phyloP scores from a whole-genome alignment of 106 monocot genomes.

The Cymbidium sinense region DNA sequence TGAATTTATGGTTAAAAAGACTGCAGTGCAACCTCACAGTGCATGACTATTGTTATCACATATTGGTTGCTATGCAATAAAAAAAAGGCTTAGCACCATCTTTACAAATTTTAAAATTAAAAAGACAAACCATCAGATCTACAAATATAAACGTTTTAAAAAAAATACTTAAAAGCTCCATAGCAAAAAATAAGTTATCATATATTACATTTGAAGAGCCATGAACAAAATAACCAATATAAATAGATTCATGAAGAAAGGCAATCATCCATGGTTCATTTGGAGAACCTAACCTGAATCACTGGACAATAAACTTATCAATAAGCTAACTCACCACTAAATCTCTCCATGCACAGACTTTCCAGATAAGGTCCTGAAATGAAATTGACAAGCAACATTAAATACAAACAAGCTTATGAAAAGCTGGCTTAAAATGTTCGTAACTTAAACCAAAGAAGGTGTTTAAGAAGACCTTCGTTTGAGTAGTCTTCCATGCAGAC shows the following conservation, averaged over 20 bases:
- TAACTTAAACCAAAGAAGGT: not conserved
- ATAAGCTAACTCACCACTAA: slow-evolving; percentile 66
- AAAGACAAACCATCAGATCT: no score
- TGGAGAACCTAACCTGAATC: not conserved
- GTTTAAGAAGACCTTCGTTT: slow-evolving; percentile 38
- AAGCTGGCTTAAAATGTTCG: not conserved
- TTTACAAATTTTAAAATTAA: no score
- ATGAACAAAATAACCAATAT: not conserved
- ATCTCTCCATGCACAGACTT: slow-evolving; percentile 88
- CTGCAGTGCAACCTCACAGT: no score
- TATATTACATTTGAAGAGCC: not conserved
- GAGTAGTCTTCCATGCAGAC: slow-evolving; percentile 19
- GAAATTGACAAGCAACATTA: slow-evolving; percentile 9
- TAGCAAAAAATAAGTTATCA: no score
- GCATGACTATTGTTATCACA: no score
- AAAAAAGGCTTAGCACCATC: no score
- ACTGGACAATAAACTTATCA: not conserved
- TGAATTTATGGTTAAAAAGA: no score
- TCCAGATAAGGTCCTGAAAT: slow-evolving; percentile 76
- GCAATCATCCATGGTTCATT: not conserved
- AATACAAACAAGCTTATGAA: not conserved
- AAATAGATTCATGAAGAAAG: not conserved
- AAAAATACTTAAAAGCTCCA: not conserved
- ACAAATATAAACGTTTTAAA: no score
- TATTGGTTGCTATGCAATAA: no score